Base-by-base conservation (phyloP, 2,329 filamentous ascomycete species). In the Aschersonia sp. region DNA sequence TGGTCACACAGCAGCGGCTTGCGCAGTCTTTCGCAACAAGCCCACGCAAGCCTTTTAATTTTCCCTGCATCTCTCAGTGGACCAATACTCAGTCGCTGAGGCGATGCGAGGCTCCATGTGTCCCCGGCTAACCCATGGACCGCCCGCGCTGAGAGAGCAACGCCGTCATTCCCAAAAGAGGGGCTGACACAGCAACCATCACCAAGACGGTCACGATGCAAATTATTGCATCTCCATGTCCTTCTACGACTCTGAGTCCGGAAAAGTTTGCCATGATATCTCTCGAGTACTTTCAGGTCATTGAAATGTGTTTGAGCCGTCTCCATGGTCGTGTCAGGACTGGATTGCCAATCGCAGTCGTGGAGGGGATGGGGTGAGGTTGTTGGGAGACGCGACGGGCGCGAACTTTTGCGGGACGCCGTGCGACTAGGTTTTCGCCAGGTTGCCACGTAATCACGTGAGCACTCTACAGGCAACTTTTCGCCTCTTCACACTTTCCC, bases 391-490 rank as follows among this genome's bases (percentile, higher is more conserved):
- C 67, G 67, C 67, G 67, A 64, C 62, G 58, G 62, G 59, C 64
- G 64, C 64, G 64, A 60, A 61, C 51, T 59, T 60, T 62, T 57
- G 61, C 58, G 60, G 59, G 56, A 55, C 55, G 55, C 55, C 54
- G 58, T 59, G 56, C 46, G 50, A 53, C 58, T 52, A 51, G 51
- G 56, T 54, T 53, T 51, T 57, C 64, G 60, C 66, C 63, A 68
- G 58, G 58, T 62, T 58, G 56, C 57, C 67, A 62, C 66, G 66
- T 64, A 65, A 62, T 59, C 66, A 69, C 66, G 66, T 69, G 66
- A 69, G 56, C 11, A 22, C 22, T 22, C 22, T 22, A 22, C 22
- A 2, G 22, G 22, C 22, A 22, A 22, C 22, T 22, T 22, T 22
- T 22, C 22, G 22, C 22, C 22, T 22, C 22, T 22, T 22, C 22